Conservation (phyloP, 768 basidiomycete genomes). For the Xanthoconium stramineum region DNA sequence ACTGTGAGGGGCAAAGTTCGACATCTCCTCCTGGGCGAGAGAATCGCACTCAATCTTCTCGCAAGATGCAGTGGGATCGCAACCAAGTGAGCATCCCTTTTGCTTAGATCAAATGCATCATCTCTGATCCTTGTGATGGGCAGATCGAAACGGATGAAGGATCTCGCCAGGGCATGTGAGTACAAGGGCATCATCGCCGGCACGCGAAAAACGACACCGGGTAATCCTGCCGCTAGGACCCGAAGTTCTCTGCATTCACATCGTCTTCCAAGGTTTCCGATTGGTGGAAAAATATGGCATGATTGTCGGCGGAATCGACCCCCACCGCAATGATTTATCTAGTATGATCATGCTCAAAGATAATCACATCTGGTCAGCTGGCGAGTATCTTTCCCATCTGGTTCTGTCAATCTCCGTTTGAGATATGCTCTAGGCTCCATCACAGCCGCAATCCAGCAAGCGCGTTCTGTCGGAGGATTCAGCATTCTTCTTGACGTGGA, state of each 20-base stretch:
- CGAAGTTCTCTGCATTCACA: slow-evolving; percentile 3
- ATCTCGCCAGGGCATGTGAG: slow-evolving; percentile 72
- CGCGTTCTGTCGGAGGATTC: slow-evolving; percentile 90
- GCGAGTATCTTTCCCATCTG: slow-evolving; percentile 36
- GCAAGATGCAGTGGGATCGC: slow-evolving; percentile 97
- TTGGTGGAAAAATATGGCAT: slow-evolving; percentile 98
- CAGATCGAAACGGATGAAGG: slow-evolving; percentile 81
- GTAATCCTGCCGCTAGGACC: slow-evolving; percentile 27
- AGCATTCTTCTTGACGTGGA: slow-evolving; percentile 91
- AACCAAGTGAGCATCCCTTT: slow-evolving; percentile 62
- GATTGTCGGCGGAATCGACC: slow-evolving; percentile 95
- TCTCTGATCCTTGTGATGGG: neutral
- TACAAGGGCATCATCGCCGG: slow-evolving; percentile 90
- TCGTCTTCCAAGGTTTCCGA: slow-evolving; percentile 68
- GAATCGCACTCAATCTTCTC: slow-evolving; percentile 88
- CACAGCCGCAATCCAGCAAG: slow-evolving; percentile 78
- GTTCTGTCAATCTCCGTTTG: neutral
- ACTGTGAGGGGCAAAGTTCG: slow-evolving; percentile 89
- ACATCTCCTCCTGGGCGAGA: slow-evolving; percentile 85
- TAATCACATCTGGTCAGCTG: slow-evolving; percentile 98
- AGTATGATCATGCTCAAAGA: slow-evolving; percentile 99
- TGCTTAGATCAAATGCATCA: neutral
- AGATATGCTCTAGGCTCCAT: slow-evolving; percentile 66
- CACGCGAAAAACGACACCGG: slow-evolving; percentile 96
- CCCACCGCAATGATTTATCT: slow-evolving; percentile 94